Percentiles rank a stretch among this genome's conserved stretches.
Conservation (phyloP, 2,329 filamentous ascomycete species). For the Davidsoniella virescens region DNA sequence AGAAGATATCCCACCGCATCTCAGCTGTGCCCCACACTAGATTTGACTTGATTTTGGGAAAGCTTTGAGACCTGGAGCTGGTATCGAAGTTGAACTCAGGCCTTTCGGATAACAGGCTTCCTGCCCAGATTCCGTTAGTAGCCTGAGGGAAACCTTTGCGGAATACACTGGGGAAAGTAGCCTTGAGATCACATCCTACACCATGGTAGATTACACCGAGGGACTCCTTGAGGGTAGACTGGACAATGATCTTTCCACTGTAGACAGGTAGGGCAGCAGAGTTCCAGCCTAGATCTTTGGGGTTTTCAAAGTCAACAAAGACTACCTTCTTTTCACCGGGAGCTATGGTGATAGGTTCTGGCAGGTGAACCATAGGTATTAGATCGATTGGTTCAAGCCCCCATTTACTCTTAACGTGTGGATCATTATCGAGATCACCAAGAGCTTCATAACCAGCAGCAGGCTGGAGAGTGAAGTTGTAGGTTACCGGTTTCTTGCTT, state of each 20-base stretch:
- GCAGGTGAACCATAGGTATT: conserved; percentile 13
- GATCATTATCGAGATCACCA: background rate
- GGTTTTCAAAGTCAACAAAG: conserved; percentile 12
- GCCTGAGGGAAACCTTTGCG: background rate
- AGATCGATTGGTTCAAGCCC: conserved; percentile 5
- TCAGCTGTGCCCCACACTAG: conserved; percentile 21
- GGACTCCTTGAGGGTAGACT: conserved; percentile 24
- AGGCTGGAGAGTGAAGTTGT: conserved; percentile 25
- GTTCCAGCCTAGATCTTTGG: conserved; percentile 16
- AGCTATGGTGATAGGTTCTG: conserved; percentile 14
- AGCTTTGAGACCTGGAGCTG: conserved; percentile 12
- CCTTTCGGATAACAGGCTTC: conserved; percentile 1
- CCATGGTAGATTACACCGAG: conserved; percentile 27
- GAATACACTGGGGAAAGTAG: conserved; percentile 7
- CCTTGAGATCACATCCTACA: conserved; percentile 5
- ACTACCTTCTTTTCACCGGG: conserved; percentile 18
- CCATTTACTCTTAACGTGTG: background rate
- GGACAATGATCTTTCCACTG: conserved; percentile 27
- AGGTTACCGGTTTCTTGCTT: conserved; percentile 24
- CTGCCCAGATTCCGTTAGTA: background rate
- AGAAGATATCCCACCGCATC: conserved; percentile 26
- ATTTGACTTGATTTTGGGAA: conserved; percentile 14
- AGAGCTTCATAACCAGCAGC: conserved; percentile 26
- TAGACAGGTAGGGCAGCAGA: conserved; percentile 25
- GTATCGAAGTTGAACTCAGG: conserved; percentile 13